Evolutionary conservation across 1,284 basidiomycete species (phyloP), one percentile per base, ranked within the genome.

Genomic region (Wallemia mellicola): DNA sequence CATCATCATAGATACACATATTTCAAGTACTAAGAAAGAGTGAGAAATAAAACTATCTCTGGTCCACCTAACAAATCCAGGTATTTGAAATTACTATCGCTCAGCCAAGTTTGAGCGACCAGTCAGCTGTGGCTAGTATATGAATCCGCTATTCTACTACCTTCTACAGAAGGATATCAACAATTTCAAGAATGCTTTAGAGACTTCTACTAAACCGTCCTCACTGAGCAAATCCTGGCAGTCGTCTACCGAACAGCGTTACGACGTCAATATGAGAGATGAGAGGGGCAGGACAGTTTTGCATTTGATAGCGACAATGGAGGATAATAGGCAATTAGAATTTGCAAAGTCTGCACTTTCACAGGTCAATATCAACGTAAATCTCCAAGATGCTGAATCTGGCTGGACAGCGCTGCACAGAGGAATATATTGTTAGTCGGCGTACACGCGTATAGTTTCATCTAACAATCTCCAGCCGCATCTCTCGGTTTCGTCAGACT

Each of bases 341-440:
- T 96, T 84, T 69, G 77, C 89, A 58, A 75, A 79, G 58, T 74
- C 84, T 58, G 73, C 96, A n/a, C 75, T 96, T 58, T 76, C 78
- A 11, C 81, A 87, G 64, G 81, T 85, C 1, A 71, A 73, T 26
- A 73, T 91, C 67, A 82, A 86, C 62, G 78, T 89, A 67, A 98
- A 98, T 64, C 63, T 84, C 5, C 73, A 75, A 61, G 92, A 99
- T 69, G 69, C 69, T 60, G 91, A 94, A 73, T 86, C 78, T 62
- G 81, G 83, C 60, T 96, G 89, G 82, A 94, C 89, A 0, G 77
- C 92, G 1, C 73, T 98, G 24, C 94, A 99, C 68, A 76, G 88
- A 57, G 87, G 91, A 0, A 71, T 96, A 61, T 98, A 94, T 68
- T 71, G 74, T 27, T 89, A 86, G 1, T 92, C 98, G 9, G 28